Evolutionary conservation across 441 rosid species (phyloP).

Genomic region (Geranium incanum): DNA sequence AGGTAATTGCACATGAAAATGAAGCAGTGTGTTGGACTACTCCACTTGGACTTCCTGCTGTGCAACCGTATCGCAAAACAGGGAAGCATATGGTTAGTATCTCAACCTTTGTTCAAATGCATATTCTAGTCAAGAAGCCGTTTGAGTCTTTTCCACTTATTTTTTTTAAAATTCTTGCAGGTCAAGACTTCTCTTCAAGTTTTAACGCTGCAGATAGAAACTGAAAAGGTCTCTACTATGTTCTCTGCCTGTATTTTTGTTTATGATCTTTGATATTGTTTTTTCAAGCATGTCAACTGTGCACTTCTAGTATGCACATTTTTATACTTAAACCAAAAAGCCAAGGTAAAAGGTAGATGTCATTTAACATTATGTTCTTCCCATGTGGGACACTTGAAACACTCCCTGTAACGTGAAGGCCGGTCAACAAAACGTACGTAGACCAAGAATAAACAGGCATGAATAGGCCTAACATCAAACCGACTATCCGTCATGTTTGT

Average conservation of each 20-base stretch:
- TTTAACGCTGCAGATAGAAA: conserved; percentile 77
- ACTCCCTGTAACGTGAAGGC: too few species aligned
- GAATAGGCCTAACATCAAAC: too few species aligned
- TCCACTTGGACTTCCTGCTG: conserved; percentile 96
- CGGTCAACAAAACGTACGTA: too few species aligned
- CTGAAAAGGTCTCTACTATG: conserved; percentile 52
- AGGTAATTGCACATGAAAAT: conserved; percentile 88
- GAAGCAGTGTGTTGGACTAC: conserved; percentile 90
- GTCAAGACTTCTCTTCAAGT: conserved; percentile 92
- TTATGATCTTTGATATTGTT: too few species aligned
- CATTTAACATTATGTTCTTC: too few species aligned
- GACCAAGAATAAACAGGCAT: too few species aligned
- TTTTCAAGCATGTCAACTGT: too few species aligned
- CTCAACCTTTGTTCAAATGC: conserved; percentile 13
- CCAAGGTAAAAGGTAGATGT: too few species aligned
- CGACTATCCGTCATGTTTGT: too few species aligned
- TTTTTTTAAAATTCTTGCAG: conserved; percentile 36
- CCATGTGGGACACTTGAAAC: too few species aligned
- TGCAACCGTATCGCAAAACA: conserved; percentile 76
- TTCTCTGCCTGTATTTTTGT: not conserved
- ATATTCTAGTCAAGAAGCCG: conserved; percentile 4
- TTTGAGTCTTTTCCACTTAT: conserved; percentile 15
- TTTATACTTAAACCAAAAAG: too few species aligned
- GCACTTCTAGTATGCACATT: too few species aligned
- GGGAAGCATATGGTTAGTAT: conserved; percentile 68